Conservation (phyloP, 768 basidiomycete genomes). For the Pilatotrama ljubarskyi region DNA sequence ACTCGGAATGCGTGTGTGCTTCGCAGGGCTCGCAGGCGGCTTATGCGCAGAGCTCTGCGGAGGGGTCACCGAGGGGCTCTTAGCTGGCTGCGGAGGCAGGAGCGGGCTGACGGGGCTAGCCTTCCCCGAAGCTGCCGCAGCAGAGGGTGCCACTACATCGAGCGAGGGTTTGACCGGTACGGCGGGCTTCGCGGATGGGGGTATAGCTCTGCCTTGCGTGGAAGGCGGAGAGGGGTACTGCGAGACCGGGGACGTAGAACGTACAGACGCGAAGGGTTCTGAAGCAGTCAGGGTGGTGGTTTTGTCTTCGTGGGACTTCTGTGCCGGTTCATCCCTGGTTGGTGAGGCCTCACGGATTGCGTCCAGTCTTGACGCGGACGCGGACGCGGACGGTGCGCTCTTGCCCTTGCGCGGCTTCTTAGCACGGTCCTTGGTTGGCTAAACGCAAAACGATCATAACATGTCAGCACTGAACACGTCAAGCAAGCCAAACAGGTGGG, state of each 20-base stretch:
- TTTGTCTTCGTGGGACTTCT: not conserved
- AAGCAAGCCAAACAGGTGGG: not conserved
- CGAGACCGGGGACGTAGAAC: not conserved
- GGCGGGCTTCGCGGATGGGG: not conserved
- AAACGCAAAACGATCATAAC: slow-evolving; percentile 23
- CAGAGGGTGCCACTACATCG: slow-evolving; percentile 6
- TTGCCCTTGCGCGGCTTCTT: slow-evolving; percentile 63
- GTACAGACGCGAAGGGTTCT: not conserved
- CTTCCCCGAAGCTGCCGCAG: not conserved
- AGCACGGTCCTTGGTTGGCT: slow-evolving; percentile 78
- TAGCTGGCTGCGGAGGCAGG: not conserved
- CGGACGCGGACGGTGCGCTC: slow-evolving; percentile 11
- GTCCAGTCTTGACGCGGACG: slow-evolving; percentile 8
- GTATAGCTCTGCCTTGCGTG: not conserved
- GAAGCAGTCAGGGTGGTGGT: not conserved
- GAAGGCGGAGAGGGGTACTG: slow-evolving; percentile 17
- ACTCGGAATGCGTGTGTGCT: slow-evolving; percentile 61
- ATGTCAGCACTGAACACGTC: slow-evolving; percentile 11
- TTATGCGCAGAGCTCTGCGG: slow-evolving; percentile 11
- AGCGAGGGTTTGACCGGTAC: slow-evolving; percentile 9
- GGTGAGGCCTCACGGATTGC: slow-evolving; percentile 11
- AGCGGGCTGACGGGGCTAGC: slow-evolving; percentile 12
- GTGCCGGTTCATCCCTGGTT: not conserved
- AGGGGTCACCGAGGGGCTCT: slow-evolving; percentile 10
- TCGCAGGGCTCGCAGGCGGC: slow-evolving; percentile 36